phyloP scores from a whole-genome alignment of 805 yeast species.

The Martiniozyma abietophila region DNA sequence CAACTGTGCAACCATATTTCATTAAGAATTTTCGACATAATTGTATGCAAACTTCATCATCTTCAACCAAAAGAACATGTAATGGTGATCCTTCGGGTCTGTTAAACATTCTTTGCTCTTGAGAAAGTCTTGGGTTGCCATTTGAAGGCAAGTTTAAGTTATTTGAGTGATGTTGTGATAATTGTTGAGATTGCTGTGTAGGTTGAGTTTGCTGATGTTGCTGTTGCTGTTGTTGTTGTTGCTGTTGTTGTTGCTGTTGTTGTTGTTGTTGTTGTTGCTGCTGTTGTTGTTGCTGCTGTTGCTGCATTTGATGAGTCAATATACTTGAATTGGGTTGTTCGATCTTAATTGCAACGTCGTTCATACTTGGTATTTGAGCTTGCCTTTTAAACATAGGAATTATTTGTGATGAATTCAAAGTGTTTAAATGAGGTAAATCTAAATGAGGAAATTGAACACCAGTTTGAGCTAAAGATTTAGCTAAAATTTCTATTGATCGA shows the following conservation, averaged over 20 bases:
- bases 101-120: slow-evolving; percentile 14
- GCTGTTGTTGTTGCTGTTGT: slow-evolving; percentile 4
- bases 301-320: not conserved
- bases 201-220: slow-evolving; percentile 1
- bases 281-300: slow-evolving; percentile 3
- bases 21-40: slow-evolving; percentile 73
- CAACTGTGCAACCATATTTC: slow-evolving; percentile 87
- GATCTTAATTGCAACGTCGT: too few species aligned
- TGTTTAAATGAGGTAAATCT: slow-evolving; percentile 37
- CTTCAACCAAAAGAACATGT: slow-evolving; percentile 71
- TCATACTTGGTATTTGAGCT: too few species aligned
- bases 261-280: slow-evolving; percentile 1
- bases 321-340: too few species aligned
- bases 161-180: not conserved
- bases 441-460: slow-evolving; percentile 64
- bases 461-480: slow-evolving; percentile 39
- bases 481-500: slow-evolving; percentile 40
- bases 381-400: too few species aligned
- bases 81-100: slow-evolving; percentile 33
- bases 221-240: slow-evolving; percentile 3
- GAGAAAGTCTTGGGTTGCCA: not conserved
- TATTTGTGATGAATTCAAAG: not conserved
- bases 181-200: slow-evolving; percentile 5
- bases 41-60: slow-evolving; percentile 73
- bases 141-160: slow-evolving; percentile 3